Conservation (phyloP, 257 asterid genomes). For the Cinchona pubescens region DNA sequence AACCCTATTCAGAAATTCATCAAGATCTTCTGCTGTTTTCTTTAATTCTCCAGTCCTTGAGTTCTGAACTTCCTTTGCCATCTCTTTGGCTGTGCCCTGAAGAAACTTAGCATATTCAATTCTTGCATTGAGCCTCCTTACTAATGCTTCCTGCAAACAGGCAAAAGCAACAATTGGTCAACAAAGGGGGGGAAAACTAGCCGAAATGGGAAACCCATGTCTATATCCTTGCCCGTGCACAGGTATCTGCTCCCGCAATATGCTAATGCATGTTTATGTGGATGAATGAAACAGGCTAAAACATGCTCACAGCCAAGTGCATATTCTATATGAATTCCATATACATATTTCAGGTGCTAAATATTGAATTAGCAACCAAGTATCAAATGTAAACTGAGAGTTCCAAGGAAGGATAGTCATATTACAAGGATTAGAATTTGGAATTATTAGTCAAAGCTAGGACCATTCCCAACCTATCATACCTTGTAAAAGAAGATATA, state of each 20-base stretch:
- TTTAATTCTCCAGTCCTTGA: constrained; percentile 71
- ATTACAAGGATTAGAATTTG: not conserved
- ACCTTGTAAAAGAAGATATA: not conserved
- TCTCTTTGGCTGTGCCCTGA: constrained; percentile 81
- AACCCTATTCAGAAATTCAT: constrained; percentile 69
- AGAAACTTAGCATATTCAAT: constrained; percentile 86
- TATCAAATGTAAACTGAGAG: not conserved
- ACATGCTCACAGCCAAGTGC: too few species aligned
- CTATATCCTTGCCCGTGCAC: not conserved
- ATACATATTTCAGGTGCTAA: not conserved
- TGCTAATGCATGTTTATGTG: too few species aligned
- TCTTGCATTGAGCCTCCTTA: constrained; percentile 70
- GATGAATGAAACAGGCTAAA: too few species aligned
- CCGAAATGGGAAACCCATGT: not conserved
- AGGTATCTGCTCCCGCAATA: not conserved
- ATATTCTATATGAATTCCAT: not conserved
- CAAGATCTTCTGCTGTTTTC: constrained; percentile 93
- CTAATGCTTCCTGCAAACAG: constrained; percentile 66
- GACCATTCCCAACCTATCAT: not conserved
- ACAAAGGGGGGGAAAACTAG: not conserved
- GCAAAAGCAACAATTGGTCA: constrained; percentile 9
- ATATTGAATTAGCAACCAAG: not conserved
- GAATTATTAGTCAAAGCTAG: not conserved
- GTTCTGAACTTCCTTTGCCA: constrained; percentile 89
- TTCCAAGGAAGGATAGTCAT: not conserved